Base-by-base conservation (phyloP, 2,329 filamentous ascomycete species). In the Colletotrichum australisinense region DNA sequence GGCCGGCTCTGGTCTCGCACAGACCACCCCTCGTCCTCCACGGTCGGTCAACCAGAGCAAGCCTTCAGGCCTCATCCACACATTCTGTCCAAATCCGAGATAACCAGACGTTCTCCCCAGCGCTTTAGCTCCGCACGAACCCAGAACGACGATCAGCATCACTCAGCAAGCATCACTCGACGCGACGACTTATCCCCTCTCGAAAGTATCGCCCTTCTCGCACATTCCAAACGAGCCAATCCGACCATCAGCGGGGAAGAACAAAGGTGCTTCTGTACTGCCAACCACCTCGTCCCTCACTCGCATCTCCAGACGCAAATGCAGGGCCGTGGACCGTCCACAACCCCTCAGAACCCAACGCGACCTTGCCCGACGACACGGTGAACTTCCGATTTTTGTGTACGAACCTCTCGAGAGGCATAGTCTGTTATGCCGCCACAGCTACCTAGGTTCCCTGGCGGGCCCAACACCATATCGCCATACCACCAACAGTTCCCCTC, bases 401-500 rank as follows among this genome's bases (percentile, higher is more conserved):
- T 49, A 68, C 63, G 59, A 55, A 22, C 65, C 62, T 46, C 42
- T 35, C 16, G 60, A 67, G 60, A 70, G 66, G 67, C 60, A 72
- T 63, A 70, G 22, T 49, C 30, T 81, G 80, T 78, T 80, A 83
- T 84, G 83, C 83, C 83, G 80, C 83, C 82, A 76, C 84, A 84
- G 74, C 80, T 85, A 76, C 79, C 81, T 73, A 83, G 86, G 81
- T 88, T 86, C 80, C 83, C 83, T 76, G 83, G 80, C 78, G 86
- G 86, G 76, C 86, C 86, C 64, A 85, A 83, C 67, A 78, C 81
- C 71, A 83, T 87, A 74, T 74, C 77, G 76, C 83, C 84, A 32
- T 85, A 85, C 76, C 84, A 85, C 75, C 81, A 82, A 65, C 88
- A 88, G 73, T 90, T 89, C 78, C 84, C 87, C n/a, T 84, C 86